Base-by-base conservation (phyloP, 805 yeast genomes). In the Saccharomycopsis schoenii region DNA sequence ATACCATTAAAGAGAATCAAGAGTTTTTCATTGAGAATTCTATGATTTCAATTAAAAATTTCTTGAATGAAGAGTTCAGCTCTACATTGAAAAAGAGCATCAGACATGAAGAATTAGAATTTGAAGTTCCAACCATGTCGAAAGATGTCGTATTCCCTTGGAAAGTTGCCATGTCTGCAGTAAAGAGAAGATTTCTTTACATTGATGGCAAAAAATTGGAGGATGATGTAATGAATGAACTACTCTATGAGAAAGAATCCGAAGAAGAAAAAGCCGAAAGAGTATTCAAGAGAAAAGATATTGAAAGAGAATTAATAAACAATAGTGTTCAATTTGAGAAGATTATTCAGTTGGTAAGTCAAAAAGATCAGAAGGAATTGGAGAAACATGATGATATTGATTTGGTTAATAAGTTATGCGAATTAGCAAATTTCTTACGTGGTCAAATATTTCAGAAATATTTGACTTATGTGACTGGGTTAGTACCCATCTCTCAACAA, bases 111-210 rank as follows among this genome's bases (percentile, higher is more conserved):
- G 97, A 89, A 68, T 76, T 90, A 17, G 82, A 86, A 56, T 78
- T 77, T 58, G 72, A 75, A 37, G 81, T 83, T 69, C 96, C 97
- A 4, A 73, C 73, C 41, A 72, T 68, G 0, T 78, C 85, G 14
- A 67, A 71, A 1, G 88, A 88, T 34, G 81, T 88, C 0, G 59
- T 69, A 10, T 76, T 71, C 57, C 97, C 97, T 8, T 94, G 99
- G 99, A 85, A 86, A 64, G 78, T 91, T 50, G 94, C 97, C 0
- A 81, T 87, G 56, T 98, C 99, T 9, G 94, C 97, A 9, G 98
- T 93, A 69, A 90, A 94, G 70, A 92, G 91, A 74, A 76, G 97
- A 64, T 94, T 79, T 69, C 71, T 90, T 76, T 93, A 90, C 70
- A 77, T 92, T 39, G 96, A 89, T 69, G 93, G 93, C 2, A 74